These are phyloP conservation scores for Primulina huaijiensis DNA, from an alignment of 257 asterid genomes.

Conservation along the genomic window DNA sequence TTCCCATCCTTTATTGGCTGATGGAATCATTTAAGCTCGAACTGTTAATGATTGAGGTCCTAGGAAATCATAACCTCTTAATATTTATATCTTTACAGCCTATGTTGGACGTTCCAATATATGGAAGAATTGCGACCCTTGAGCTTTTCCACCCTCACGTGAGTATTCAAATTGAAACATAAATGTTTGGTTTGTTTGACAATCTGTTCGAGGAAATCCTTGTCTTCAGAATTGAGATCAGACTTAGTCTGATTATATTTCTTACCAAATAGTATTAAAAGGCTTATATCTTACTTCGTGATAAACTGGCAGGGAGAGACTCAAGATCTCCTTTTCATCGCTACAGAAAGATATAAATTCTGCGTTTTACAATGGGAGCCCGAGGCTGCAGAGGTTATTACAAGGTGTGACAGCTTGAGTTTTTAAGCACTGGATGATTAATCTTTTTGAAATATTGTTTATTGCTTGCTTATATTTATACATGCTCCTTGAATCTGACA, in stretches of 20 bases:
- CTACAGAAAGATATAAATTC: constrained; percentile 88
- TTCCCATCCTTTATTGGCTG: background rate
- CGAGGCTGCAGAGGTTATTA: constrained; percentile 68
- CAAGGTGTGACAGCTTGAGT: constrained; percentile 49
- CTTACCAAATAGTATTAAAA: constrained; percentile 1
- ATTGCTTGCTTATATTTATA: constrained; percentile 9
- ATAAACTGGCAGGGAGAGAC: constrained; percentile 67
- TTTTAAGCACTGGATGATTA: background rate
- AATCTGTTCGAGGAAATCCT: constrained; percentile 3
- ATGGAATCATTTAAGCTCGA: constrained; percentile 13
- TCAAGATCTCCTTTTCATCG: constrained; percentile 86
- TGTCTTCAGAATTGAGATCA: constrained; percentile 3
- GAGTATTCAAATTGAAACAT: constrained; percentile 34
- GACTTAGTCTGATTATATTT: too few species aligned
- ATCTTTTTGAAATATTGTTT: background rate
- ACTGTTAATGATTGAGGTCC: constrained; percentile 6
- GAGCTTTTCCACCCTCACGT: constrained; percentile 99
- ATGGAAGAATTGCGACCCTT: constrained; percentile 97
- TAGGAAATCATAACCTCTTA: constrained; percentile 2
- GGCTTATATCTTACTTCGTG: constrained; percentile 10
- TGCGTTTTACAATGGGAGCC: constrained; percentile 93
- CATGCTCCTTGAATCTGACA: background rate
- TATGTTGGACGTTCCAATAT: constrained; percentile 93
- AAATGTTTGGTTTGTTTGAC: constrained; percentile 20
- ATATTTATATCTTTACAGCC: constrained; percentile 55